A percentile compares a stretch with the other conserved stretches of the same genome.
Evolutionary conservation across 2,329 filamentous ascomycete genomes (phyloP).

Genomic region (Colletotrichum liaoningense): DNA sequence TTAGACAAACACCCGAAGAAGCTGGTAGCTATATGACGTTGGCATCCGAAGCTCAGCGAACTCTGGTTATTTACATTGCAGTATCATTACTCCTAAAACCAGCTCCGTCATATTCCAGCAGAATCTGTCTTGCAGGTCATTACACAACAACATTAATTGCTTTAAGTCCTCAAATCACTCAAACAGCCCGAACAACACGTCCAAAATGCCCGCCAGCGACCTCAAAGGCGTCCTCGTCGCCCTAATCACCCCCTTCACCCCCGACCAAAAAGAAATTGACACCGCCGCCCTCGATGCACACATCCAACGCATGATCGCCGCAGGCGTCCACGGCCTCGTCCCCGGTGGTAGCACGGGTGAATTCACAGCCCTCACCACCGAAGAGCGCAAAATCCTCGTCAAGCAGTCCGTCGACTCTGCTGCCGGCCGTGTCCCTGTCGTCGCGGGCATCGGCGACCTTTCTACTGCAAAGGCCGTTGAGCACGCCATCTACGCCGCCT

Average conservation of each 20-base stretch:
- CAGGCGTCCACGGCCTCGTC: slow-evolving; percentile 61
- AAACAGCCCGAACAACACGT: too few species aligned
- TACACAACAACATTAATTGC: too few species aligned
- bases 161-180: too few species aligned
- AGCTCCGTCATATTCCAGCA: too few species aligned
- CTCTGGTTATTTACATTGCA: too few species aligned
- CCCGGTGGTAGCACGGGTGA: slow-evolving; percentile 63
- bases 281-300: slow-evolving; percentile 51
- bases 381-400: slow-evolving; percentile 58
- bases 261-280: slow-evolving; percentile 55
- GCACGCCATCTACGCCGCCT: slow-evolving; percentile 51
- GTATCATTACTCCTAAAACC: too few species aligned
- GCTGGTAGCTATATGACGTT: background rate
- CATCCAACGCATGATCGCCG: slow-evolving; percentile 56
- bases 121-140: too few species aligned
- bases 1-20: background rate
- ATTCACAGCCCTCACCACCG: slow-evolving; percentile 55
- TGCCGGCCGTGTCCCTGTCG: slow-evolving; percentile 52
- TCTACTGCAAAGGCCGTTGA: slow-evolving; percentile 54
- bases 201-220: slow-evolving; percentile 28
- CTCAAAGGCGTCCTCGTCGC: slow-evolving; percentile 59
- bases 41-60: background rate
- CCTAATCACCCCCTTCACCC: slow-evolving; percentile 59
- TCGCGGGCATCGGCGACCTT: slow-evolving; percentile 57
- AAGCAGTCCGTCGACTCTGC: slow-evolving; percentile 51